A percentile compares a stretch with the other conserved stretches of the same genome.
phyloP scores from a whole-genome alignment of 2,329 filamentous ascomycete species.

The Sordariomycetes sp. region DNA sequence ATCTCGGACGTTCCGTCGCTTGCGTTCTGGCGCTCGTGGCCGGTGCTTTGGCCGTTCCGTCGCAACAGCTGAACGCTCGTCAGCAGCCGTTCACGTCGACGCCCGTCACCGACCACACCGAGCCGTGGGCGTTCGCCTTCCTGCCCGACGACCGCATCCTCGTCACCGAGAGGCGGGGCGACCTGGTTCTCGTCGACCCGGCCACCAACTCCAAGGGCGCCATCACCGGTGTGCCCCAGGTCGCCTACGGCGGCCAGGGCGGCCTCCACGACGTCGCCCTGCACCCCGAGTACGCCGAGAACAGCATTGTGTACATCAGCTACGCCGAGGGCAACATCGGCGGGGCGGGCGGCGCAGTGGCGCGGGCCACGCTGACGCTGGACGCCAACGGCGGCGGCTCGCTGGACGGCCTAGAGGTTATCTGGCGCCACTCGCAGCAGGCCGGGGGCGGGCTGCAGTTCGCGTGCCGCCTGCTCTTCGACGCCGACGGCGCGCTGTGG shows the following conservation, averaged over 20 bases:
- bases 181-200: constrained; percentile 18
- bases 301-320: constrained; percentile 20
- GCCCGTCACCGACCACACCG: constrained; percentile 8
- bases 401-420: constrained; percentile 16
- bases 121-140: constrained; percentile 17
- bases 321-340: constrained; percentile 17
- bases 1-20: constrained; percentile 17
- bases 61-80: constrained; percentile 15
- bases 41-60: constrained; percentile 15
- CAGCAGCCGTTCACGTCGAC: constrained; percentile 15
- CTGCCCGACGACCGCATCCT: constrained; percentile 19
- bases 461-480: constrained; percentile 20
- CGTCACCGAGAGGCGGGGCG: constrained; percentile 19
- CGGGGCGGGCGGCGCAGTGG: constrained; percentile 17
- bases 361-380: constrained; percentile 18
- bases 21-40: constrained; percentile 17
- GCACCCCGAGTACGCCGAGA: constrained; percentile 19
- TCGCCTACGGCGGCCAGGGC: constrained; percentile 20
- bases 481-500: constrained; percentile 16
- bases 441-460: constrained; percentile 17
- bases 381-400: constrained; percentile 17
- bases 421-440: constrained; percentile 20
- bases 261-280: constrained; percentile 20
- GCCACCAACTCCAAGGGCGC: constrained; percentile 14
- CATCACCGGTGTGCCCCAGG: constrained; percentile 19